These are phyloP conservation scores for Suhomyces chickasaworum DNA, from an alignment of 1,139 yeast genomes.

Conservation along the genomic window DNA sequence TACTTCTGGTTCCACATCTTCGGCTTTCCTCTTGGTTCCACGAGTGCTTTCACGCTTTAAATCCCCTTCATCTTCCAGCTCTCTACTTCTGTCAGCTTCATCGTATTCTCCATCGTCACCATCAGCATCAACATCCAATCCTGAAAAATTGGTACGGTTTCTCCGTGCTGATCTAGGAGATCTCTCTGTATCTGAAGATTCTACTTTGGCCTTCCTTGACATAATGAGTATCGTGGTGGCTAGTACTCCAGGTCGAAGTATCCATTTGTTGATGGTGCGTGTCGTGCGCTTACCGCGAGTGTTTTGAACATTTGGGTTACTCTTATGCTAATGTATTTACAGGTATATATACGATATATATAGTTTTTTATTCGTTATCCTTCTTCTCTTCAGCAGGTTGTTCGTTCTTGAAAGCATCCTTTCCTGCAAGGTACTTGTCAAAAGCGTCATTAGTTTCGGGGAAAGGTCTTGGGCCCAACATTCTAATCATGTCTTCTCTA, in stretches of 20 bases:
- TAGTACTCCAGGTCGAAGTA: background rate
- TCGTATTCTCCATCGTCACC: constrained; percentile 21
- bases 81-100: constrained; percentile 14
- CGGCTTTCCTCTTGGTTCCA: constrained; percentile 21
- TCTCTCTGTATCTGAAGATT: constrained; percentile 14
- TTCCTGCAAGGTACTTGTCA: constrained; percentile 70
- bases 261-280: constrained; percentile 6
- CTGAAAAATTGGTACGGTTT: constrained; percentile 29
- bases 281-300: constrained; percentile 7
- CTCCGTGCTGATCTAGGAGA: constrained; percentile 25
- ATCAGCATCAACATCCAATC: constrained; percentile 27
- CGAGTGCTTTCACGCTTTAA: constrained; percentile 11
- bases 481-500: constrained; percentile 85
- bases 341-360: constrained; percentile 7
- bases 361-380: constrained; percentile 20
- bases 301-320: background rate
- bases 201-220: constrained; percentile 15
- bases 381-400: constrained; percentile 29
- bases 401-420: constrained; percentile 41
- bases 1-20: constrained; percentile 19
- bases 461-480: constrained; percentile 88
- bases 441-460: constrained; percentile 90
- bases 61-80: constrained; percentile 21
- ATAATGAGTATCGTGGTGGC: constrained; percentile 2
- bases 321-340: constrained; percentile 9